A percentile compares a stretch with the other conserved stretches of the same genome.
These are phyloP conservation scores for Apophysomyces sp. DNA, from an alignment of 371 early-diverging fungal genomes.

Conservation along the genomic window DNA sequence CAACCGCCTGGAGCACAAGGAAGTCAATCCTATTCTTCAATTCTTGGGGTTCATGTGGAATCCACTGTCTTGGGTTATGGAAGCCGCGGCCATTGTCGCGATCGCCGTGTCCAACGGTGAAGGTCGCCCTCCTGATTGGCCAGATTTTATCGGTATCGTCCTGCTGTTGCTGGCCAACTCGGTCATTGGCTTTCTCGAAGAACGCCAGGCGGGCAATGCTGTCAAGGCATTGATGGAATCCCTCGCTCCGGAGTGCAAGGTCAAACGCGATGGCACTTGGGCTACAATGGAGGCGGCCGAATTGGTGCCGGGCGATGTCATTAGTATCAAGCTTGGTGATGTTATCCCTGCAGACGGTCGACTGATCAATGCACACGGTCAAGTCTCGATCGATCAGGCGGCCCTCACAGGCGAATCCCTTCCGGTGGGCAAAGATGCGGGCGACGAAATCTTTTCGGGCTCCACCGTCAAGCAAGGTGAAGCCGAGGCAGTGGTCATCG, in stretches of 20 bases:
- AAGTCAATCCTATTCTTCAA: constrained; percentile 75
- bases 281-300: constrained; percentile 48
- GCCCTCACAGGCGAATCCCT: constrained; percentile 85
- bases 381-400: constrained; percentile 72
- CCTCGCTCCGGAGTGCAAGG: constrained; percentile 72
- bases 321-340: constrained; percentile 74
- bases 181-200: constrained; percentile 83
- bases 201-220: constrained; percentile 76
- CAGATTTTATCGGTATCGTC: constrained; percentile 83
- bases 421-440: constrained; percentile 68
- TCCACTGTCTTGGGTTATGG: constrained; percentile 80
- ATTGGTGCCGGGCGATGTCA: constrained; percentile 76
- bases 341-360: constrained; percentile 78
- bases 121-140: constrained; percentile 69
- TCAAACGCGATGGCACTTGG: constrained; percentile 62
- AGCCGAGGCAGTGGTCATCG: constrained; percentile 83
- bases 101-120: constrained; percentile 69
- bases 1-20: constrained; percentile 72
- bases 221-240: constrained; percentile 76
- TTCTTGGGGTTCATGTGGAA: constrained; percentile 88
- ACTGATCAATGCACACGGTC: constrained; percentile 49
- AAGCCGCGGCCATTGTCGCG: constrained; percentile 75
- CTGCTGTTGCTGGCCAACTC: constrained; percentile 81
- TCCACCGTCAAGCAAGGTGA: constrained; percentile 92
- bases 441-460: constrained; percentile 73